A percentile compares a stretch with the other conserved stretches of the same genome.
These are phyloP conservation scores for Babesia bigemina DNA, from an alignment of 169 alveolate genomes.

Conservation along the genomic window DNA sequence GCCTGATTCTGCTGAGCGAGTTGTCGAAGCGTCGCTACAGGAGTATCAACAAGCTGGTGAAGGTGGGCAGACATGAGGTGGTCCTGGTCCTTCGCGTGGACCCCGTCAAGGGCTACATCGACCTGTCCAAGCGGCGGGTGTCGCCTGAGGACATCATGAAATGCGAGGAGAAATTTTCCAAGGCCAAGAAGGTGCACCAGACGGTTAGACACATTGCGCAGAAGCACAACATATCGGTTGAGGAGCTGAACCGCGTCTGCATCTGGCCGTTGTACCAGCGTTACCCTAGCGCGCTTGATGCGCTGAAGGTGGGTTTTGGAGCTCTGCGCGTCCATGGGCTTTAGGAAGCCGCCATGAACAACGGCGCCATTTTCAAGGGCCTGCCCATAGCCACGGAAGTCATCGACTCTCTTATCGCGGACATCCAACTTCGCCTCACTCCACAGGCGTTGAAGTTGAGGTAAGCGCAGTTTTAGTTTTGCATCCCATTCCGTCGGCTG, in stretches of 20 bases:
- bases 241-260: constrained; percentile 86
- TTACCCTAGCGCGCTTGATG: constrained; percentile 94
- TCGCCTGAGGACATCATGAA: constrained; percentile 92
- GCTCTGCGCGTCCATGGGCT: neutral
- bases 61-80: constrained; percentile 90
- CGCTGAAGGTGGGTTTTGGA: constrained; percentile 81
- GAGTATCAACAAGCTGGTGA: constrained; percentile 82
- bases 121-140: constrained; percentile 93
- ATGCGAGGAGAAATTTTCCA: constrained; percentile 89
- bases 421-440: constrained; percentile 84
- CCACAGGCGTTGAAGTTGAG: constrained; percentile 90
- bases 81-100: constrained; percentile 95
- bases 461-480: constrained; percentile 13
- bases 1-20: constrained; percentile 93
- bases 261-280: constrained; percentile 96
- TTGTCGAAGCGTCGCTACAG: constrained; percentile 93
- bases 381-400: constrained; percentile 84
- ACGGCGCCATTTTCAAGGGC: constrained; percentile 88
- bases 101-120: constrained; percentile 95
- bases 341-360: constrained; percentile 89
- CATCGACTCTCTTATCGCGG: constrained; percentile 84
- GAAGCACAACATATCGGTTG: constrained; percentile 86
- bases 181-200: constrained; percentile 92
- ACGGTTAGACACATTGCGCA: constrained; percentile 92
- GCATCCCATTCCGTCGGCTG: neutral